These are phyloP conservation scores for Talaromyces sp. DNA, from an alignment of 2,329 filamentous ascomycete species.

Conservation along the genomic window DNA sequence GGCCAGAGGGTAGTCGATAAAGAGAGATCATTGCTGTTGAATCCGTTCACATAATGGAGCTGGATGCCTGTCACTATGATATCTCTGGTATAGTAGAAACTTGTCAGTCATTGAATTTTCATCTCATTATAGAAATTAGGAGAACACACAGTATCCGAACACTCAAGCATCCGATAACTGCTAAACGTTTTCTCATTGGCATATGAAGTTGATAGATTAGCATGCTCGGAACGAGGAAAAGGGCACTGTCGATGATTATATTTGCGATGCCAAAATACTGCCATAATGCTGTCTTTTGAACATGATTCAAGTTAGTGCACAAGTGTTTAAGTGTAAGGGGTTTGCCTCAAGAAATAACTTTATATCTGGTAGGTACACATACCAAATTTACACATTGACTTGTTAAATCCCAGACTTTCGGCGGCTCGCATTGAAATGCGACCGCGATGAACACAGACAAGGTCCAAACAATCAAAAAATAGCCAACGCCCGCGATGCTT, in stretches of 20 bases:
- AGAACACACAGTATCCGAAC: neutral
- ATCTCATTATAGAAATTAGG: neutral
- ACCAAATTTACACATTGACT: neutral
- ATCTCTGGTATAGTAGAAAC: neutral
- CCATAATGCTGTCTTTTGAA: neutral
- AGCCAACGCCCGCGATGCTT: neutral
- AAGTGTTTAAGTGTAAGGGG: no score
- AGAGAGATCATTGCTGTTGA: neutral
- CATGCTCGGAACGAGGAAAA: neutral
- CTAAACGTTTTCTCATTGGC: neutral
- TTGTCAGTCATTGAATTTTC: no score
- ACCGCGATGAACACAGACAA: neutral
- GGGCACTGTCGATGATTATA: neutral
- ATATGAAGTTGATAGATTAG: neutral
- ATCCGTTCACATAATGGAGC: neutral
- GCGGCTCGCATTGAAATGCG: neutral
- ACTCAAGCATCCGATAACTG: neutral
- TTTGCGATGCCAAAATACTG: neutral
- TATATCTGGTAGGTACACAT: no score
- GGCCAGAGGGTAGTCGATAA: neutral
- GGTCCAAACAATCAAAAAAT: neutral
- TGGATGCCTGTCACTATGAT: neutral
- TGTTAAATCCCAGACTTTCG: neutral
- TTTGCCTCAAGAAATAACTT: no score
- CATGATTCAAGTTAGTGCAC: no score